Evolutionary conservation across 345 rosid genomes (phyloP), one percentile per base, ranked within the genome.

Genomic region (Kandelia obovata): DNA sequence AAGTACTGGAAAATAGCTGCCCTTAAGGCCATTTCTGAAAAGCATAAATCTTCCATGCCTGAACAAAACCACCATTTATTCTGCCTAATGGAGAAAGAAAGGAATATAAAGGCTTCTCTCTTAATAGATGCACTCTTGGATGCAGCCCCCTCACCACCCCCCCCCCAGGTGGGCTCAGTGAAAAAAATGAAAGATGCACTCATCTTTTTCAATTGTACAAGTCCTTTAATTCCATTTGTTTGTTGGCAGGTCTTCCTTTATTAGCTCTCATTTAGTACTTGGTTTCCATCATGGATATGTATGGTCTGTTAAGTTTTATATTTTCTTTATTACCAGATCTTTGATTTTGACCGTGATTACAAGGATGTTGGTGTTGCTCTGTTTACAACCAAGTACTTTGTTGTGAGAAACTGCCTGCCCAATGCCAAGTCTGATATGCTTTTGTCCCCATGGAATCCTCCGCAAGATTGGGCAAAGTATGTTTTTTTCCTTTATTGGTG

Each of bases 391-490:
- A 95, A 89, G 82, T 83, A 62, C 70, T 82, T 85, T 71, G 98
- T 95, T 72, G 91, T 92, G 65, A 86, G 98, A 71, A 92, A 95
- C 79, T 90, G 97, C 77, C 80, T 90, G 64, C 84, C 72, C 49
- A 81, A 87, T 81, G 96, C 85, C 72, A 92, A 95, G 81, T 88
- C 96, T 65, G 96, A 85, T 78, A 95, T 80, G 91, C 92, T 95
- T 74, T 76, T 95, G 75, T 88, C 99, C 27, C 89, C 99, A 19
- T 95, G 98, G 99, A 90, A 95, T 84, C 88, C 99, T 81, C 98
- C 98, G 16, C 79, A 88, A 62, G 99, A 92, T 79, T 92, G 98
- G 99, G 99, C 96, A 82, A 95, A 90, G 99, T 95, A 92, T 58
- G 80, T 32, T 63, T 67, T 78, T 39, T 63, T 25, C 74, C 60